phyloP scores from a whole-genome alignment of 345 rosid species.

The Ailanthus altissimus region DNA sequence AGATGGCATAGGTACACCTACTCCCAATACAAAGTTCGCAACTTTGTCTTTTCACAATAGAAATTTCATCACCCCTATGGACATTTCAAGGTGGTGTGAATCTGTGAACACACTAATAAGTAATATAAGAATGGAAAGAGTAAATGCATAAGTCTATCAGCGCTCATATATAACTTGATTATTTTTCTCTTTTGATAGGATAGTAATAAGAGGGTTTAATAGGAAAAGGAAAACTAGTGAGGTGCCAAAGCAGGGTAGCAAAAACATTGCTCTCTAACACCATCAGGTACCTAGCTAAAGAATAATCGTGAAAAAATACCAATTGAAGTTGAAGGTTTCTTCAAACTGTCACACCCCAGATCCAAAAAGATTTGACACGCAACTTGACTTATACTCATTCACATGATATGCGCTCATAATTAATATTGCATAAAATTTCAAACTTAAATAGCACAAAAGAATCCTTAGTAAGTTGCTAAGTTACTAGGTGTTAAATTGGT shows the following conservation, averaged over 20 bases:
- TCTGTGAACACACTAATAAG: background rate
- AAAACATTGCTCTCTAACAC: background rate
- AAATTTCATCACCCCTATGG: background rate
- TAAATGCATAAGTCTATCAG: background rate
- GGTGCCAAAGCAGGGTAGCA: background rate
- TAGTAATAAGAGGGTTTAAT: background rate
- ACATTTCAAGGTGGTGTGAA: background rate
- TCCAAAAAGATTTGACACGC: no score
- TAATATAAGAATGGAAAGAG: background rate
- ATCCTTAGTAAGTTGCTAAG: no score
- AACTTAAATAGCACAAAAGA: no score
- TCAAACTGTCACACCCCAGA: no score
- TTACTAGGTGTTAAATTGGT: no score
- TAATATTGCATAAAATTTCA: no score
- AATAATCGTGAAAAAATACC: no score
- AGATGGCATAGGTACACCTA: background rate
- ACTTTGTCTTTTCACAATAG: background rate
- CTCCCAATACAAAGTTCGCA: background rate
- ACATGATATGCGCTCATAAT: no score
- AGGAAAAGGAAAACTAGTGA: background rate
- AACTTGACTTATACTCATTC: no score
- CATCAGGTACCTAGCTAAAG: background rate
- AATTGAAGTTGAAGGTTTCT: no score
- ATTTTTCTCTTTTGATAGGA: background rate
- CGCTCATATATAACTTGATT: background rate